phyloP scores from a whole-genome alignment of 2,329 filamentous ascomycete species.

The Aspergillus piperis region DNA sequence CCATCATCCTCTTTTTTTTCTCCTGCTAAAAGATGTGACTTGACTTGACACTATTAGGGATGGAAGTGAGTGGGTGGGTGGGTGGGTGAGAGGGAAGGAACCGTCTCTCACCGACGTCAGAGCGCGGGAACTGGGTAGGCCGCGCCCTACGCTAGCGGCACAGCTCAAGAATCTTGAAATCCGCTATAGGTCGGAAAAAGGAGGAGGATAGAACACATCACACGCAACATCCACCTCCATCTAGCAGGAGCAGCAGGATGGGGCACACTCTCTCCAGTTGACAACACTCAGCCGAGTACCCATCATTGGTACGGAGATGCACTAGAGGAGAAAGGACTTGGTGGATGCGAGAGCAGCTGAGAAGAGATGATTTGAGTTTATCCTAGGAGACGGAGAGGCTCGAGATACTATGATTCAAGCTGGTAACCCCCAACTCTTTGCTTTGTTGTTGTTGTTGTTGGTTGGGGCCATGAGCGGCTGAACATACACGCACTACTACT shows the following conservation, averaged over 20 bases:
- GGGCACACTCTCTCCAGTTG: background rate
- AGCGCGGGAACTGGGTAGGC: constrained; percentile 22
- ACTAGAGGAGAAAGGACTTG: background rate
- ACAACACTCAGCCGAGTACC: background rate
- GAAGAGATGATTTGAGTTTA: background rate
- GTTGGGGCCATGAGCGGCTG: too few species aligned
- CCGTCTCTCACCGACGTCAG: constrained; percentile 31
- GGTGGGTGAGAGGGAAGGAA: background rate
- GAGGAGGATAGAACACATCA: constrained; percentile 26
- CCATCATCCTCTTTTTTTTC: too few species aligned
- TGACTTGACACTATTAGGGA: too few species aligned
- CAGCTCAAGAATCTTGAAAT: background rate
- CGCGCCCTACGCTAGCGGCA: constrained; percentile 27
- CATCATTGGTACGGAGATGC: background rate
- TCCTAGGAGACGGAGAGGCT: too few species aligned
- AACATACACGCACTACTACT: background rate
- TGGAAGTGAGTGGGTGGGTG: too few species aligned
- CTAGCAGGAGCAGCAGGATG: background rate
- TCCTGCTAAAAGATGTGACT: too few species aligned
- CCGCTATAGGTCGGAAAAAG: background rate
- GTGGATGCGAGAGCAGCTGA: background rate
- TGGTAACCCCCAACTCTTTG: background rate
- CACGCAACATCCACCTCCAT: constrained; percentile 12
- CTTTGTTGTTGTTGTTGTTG: too few species aligned
- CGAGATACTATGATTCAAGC: background rate